Evolutionary conservation across 73 alveolate genomes (phyloP), one percentile per base, ranked within the genome.

Genomic region (Symbiodinium natans): DNA sequence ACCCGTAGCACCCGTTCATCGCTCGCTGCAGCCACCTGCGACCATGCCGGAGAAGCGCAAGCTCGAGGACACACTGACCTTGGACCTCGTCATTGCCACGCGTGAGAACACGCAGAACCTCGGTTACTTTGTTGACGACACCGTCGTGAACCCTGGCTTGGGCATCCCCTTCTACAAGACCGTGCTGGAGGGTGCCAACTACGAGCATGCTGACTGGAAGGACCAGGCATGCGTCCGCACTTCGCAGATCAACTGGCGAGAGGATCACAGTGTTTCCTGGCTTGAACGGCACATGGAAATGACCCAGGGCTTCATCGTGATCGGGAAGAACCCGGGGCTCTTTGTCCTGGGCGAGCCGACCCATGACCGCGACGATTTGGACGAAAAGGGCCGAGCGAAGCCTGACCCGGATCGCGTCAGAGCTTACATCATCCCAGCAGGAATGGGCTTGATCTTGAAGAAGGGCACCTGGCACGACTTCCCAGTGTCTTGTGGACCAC

Each of bases 161-260:
- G n/a, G n/a, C 93, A 86, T 86, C 59, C 93, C 93, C 52, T 86
- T 48, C 93, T 86, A 86, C 93, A 86, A 86, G 83, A 86, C 83
- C 29, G 93, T 52, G 59, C 33, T 86, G 38, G 93, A 86, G 43
- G 93, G 93, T 36, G 93, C 93, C 83, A 86, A 86, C 54, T 86
- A 86, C 41, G 83, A 52, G 83, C 82, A 86, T 21, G 93, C 93
- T 4, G 93, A 86, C 83, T 86, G 93, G 93, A 86, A 54, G 42
- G 93, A 86, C 93, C 93, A 52, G 93, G 93, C 93, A 34, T 86
- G 93, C 43, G 93, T 86, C 3, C 93, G 93, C 48, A 54, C 93
- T 59, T 52, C 83, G 38, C 93, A 86, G 68, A 86, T 86, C 41
- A 82, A 86, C n/a, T 86, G 93, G 83, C 83, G 93, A 33, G 93